Percentiles rank a stretch among this genome's conserved stretches.
Conservation (phyloP, 768 basidiomycete species). For the Hypholoma sublateritium region DNA sequence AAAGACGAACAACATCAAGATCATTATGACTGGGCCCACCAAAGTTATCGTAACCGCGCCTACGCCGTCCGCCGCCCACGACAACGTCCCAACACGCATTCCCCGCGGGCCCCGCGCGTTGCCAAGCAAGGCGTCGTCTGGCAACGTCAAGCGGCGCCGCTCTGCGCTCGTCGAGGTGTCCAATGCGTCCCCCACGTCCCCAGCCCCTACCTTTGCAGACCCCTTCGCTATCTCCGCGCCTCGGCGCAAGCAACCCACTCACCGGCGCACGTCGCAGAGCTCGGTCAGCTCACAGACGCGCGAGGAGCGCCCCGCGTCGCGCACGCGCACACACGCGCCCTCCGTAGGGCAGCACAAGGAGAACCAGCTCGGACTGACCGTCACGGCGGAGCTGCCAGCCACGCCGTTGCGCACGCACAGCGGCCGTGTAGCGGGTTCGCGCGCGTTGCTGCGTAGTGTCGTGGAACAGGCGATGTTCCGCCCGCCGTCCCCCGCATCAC, state of each 20-base stretch:
- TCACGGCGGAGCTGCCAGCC: constrained; percentile 37
- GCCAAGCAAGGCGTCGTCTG: constrained; percentile 29
- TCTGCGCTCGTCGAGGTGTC: constrained; percentile 23
- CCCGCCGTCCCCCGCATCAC: constrained; percentile 58
- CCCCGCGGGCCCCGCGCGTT: constrained; percentile 44
- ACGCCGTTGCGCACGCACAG: constrained; percentile 46
- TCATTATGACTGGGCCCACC: constrained; percentile 47
- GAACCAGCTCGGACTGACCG: constrained; percentile 35
- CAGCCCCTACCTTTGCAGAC: constrained; percentile 16
- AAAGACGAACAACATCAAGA: constrained; percentile 34
- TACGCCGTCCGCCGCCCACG: constrained; percentile 40
- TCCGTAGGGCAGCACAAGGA: constrained; percentile 33
- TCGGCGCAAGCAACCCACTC: constrained; percentile 24
- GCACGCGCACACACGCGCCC: neutral
- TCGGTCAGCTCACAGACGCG: constrained; percentile 17
- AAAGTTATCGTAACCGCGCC: constrained; percentile 54
- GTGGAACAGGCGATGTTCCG: constrained; percentile 46
- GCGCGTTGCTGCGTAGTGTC: constrained; percentile 35
- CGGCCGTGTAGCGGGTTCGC: constrained; percentile 20
- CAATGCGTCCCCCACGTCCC: constrained; percentile 14
- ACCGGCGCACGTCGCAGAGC: constrained; percentile 25
- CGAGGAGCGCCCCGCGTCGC: constrained; percentile 2
- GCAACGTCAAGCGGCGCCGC: constrained; percentile 24
- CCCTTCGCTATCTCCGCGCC: constrained; percentile 32
- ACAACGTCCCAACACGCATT: constrained; percentile 32